Conservation (phyloP, 805 yeast species). For the Saccharomycopsis fibuligera region DNA sequence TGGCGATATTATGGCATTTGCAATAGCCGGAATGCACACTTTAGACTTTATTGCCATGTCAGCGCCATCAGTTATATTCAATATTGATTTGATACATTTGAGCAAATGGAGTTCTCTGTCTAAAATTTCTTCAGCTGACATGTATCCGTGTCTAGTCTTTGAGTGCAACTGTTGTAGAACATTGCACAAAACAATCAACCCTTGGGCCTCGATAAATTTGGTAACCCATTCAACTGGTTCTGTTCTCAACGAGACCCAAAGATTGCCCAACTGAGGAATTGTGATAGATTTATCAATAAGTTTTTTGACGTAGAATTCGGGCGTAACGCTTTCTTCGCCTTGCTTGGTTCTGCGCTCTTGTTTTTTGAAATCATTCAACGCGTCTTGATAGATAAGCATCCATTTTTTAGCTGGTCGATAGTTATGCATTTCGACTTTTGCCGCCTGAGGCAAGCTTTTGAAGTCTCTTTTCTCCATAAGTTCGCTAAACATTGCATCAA, state of each 20-base stretch:
- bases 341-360: constrained; percentile 31
- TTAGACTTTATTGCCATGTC: constrained; percentile 44
- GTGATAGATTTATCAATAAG: constrained; percentile 66
- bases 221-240: constrained; percentile 80
- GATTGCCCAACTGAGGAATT: constrained; percentile 64
- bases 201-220: constrained; percentile 70
- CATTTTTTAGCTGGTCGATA: constrained; percentile 79
- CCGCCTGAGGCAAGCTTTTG: constrained; percentile 59
- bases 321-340: constrained; percentile 38
- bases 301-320: constrained; percentile 69
- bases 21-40: constrained; percentile 50
- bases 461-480: constrained; percentile 82
- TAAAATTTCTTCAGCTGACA: constrained; percentile 35
- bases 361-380: constrained; percentile 67
- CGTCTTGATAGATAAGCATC: constrained; percentile 86
- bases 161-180: constrained; percentile 36
- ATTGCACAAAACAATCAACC: constrained; percentile 69
- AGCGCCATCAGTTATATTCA: constrained; percentile 59
- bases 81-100: constrained; percentile 67
- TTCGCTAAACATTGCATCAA: constrained; percentile 69
- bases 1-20: constrained; percentile 70
- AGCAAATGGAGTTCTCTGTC: constrained; percentile 74
- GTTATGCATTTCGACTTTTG: constrained; percentile 67
- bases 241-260: constrained; percentile 88
- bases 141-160: constrained; percentile 13